Evolutionary conservation across 352 stramenopile genomes (phyloP).

Genomic region (Thalassiosira delicatula): DNA sequence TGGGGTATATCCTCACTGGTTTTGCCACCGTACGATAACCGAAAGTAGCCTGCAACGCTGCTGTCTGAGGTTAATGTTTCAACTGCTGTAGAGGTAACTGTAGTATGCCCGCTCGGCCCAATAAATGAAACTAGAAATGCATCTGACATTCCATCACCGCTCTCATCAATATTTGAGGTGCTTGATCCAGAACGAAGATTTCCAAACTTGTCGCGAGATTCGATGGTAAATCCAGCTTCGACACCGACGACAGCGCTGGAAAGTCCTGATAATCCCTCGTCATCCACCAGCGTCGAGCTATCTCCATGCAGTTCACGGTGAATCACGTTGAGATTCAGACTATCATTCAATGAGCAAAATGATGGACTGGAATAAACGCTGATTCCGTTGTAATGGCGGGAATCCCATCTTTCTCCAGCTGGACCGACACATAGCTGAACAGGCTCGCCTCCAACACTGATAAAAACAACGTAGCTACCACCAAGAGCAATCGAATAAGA

Average conservation of each 20-base stretch:
- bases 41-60: constrained; percentile 79
- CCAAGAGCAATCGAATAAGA: constrained; percentile 92
- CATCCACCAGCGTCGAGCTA: constrained; percentile 88
- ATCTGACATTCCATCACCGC: constrained; percentile 88
- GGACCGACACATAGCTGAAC: constrained; percentile 90
- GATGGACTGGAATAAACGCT: constrained; percentile 72
- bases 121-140: constrained; percentile 90
- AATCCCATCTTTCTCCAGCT: constrained; percentile 64
- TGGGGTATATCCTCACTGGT: constrained; percentile 87
- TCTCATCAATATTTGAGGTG: constrained; percentile 77
- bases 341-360: constrained; percentile 74
- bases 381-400: constrained; percentile 80
- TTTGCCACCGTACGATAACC: constrained; percentile 83
- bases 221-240: constrained; percentile 88
- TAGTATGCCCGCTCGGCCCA: constrained; percentile 78
- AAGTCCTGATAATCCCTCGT: constrained; percentile 82
- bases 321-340: constrained; percentile 85
- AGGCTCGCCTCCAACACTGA: constrained; percentile 86
- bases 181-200: constrained; percentile 87
- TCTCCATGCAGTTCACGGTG: constrained; percentile 88
- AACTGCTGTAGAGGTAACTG: constrained; percentile 90
- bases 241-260: constrained; percentile 87
- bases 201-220: constrained; percentile 91
- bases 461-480: constrained; percentile 87
- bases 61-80: constrained; percentile 84